Base-by-base conservation (phyloP, 352 stramenopile species). In the Globisporangium parvum region DNA sequence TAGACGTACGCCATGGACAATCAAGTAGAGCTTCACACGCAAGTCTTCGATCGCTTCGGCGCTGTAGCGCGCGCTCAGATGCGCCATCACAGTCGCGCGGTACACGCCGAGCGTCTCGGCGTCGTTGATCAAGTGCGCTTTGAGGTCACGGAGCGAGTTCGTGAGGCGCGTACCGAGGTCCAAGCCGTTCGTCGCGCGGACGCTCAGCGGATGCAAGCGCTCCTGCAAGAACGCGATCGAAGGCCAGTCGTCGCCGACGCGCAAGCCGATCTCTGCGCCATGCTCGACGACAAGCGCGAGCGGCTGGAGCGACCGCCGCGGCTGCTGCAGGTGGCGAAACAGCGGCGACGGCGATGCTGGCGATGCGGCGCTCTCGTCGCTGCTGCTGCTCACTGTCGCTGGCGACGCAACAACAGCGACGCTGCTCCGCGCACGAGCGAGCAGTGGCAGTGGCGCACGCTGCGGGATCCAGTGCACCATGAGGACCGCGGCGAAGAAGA, bases 391-490 rank as follows among this genome's bases (percentile, higher is more conserved):
- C 17, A 31, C 23, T 6, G 39, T 31, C 26, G 26, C 31, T 37
- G 31, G 31, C 31, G 31, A 5, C 12, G 31, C 6, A 37, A 8
- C 31, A 37, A 8, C 23, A 17, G 24, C 8, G 20, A 18, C 20
- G n/a, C 12, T 15, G 4, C 57, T 45, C 41, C 57, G 52, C 1
- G 42, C 57, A 0, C 58, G 61, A 21, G 63, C 46, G 24, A 87
- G 60, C 46, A 77, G 66, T 23, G 67, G 53, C 37, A 77, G 55
- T 39, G 46, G 59, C 37, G 73, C 73, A 14, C 72, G 67, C 62
- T 88, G 79, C 4, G 75, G 73, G 46, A 93, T 61, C 84, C 84
- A 93, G 55, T 91, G 77, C 15, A 75, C 74, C 74, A 93, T 88
- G 18, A 92, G 52, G 44, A 90, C 55, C 5, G 81, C 72, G 20